A percentile compares a stretch with the other conserved stretches of the same genome.
These are phyloP conservation scores for Metarhizium robertsii DNA, from an alignment of 2,329 filamentous ascomycete species.

Conservation along the genomic window DNA sequence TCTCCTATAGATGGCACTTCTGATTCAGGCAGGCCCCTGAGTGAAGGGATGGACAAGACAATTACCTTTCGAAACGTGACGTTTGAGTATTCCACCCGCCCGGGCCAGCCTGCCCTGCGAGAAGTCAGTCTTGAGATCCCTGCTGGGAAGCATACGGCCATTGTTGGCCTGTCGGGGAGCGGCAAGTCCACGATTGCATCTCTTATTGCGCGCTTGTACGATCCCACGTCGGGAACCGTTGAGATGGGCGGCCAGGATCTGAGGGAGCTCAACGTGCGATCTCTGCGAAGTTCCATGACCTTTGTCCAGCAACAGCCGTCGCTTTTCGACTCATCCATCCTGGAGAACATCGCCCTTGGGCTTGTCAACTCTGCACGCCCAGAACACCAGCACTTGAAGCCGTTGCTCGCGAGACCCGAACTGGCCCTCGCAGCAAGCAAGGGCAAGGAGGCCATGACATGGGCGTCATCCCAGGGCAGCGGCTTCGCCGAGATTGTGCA, in stretches of 20 bases:
- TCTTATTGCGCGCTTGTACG: background rate
- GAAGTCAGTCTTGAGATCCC: constrained; percentile 46
- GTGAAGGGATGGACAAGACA: constrained; percentile 33
- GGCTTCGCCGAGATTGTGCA: background rate
- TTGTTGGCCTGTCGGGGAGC: background rate
- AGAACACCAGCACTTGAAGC: too few species aligned
- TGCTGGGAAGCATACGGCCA: background rate
- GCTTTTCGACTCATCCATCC: constrained; percentile 49
- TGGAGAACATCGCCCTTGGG: constrained; percentile 39
- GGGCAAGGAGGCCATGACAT: background rate
- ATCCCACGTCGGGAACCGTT: background rate
- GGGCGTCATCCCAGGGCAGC: background rate
- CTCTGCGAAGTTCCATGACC: constrained; percentile 42
- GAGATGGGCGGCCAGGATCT: background rate
- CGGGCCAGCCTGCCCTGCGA: constrained; percentile 33
- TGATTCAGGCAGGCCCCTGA: too few species aligned
- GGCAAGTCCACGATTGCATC: background rate
- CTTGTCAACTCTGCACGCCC: too few species aligned
- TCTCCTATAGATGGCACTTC: too few species aligned
- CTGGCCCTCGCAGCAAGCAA: constrained; percentile 22
- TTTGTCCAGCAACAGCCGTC: constrained; percentile 55
- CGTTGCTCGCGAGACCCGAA: constrained; percentile 20
- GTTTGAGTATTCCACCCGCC: constrained; percentile 29
- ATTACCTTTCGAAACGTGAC: constrained; percentile 24
- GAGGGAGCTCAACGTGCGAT: background rate